Evolutionary conservation across 257 asterid genomes (phyloP).

Genomic region (Striga asiatica): DNA sequence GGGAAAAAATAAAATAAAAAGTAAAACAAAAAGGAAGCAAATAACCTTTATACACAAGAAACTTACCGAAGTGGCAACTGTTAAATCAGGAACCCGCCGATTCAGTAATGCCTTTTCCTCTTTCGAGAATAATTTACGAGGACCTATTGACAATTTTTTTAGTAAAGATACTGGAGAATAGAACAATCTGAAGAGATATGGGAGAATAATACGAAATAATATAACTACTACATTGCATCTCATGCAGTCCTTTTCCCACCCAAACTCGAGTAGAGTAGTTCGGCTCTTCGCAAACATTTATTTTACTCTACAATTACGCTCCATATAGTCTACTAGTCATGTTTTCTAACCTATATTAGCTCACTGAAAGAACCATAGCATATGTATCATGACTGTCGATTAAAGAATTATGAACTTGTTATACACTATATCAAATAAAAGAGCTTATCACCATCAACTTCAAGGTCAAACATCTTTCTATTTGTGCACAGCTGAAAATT

Average conservation of each 20-base stretch:
- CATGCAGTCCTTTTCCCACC: no score
- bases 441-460: not conserved
- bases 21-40: not conserved
- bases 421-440: no score
- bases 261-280: not conserved
- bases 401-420: no score
- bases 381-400: not conserved
- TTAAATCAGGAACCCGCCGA: constrained; percentile 62
- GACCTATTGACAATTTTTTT: constrained; percentile 31
- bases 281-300: no score
- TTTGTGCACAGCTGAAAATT: no score
- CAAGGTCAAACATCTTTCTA: not conserved
- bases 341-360: not conserved
- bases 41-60: not conserved
- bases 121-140: constrained; percentile 52
- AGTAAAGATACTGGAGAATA: constrained; percentile 6
- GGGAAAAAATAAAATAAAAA: not conserved
- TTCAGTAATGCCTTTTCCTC: constrained; percentile 63
- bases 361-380: constrained; percentile 4
- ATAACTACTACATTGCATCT: not conserved
- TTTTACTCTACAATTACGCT: not conserved
- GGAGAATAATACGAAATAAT: constrained; percentile 1
- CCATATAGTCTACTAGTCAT: not conserved
- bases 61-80: constrained; percentile 76
- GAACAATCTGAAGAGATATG: constrained; percentile 1